Evolutionary conservation across 2,329 filamentous ascomycete genomes (phyloP), one percentile per base, ranked within the genome.

Genomic region (Colletotrichum orchidophilum): DNA sequence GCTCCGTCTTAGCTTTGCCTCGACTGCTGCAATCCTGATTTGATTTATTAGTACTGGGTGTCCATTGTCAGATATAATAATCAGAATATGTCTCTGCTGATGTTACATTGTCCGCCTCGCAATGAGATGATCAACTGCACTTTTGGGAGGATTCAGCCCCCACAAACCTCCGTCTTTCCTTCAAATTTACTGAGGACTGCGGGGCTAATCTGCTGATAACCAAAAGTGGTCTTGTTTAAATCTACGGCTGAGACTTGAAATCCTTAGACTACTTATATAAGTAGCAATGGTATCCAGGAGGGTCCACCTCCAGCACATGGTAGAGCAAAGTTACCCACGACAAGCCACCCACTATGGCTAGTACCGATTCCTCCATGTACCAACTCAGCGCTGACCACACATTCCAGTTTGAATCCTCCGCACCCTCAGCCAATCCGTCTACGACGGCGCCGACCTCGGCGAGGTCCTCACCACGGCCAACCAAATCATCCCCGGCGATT

Each of bases 381-480:
- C 75, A 73, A 26, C 70, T 77, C 18, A 76, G 55, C 66, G 11
- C 70, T 11, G 75, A 77, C 61, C 21, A 64, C 18, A 67, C 62
- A 58, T 77, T 77, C 62, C 74, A 77, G 71, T 77, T 71, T 21
- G 74, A 77, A 74, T 77, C 52, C 76, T 77, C 13, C 76, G 76
- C 62, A 70, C 72, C 15, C 50, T 77, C 3, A 69, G 74, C 4
- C 49, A 71, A 9, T 63, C 74, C 8, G 61, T 68, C 27, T 75
- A 74, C 58, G 71, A 75, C 54, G 80, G 80, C 33, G 68, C 78
- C 15, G 77, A 81, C 27, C 75, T 80, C 0, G 78, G 76, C 27
- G 78, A 82, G 18, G 76, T 83, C 0, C 75, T 84, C 15, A 53
- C 29, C 13, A 75, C 75, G 1, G 77, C 78, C 3, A 74, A 76